A percentile compares a stretch with the other conserved stretches of the same genome.
phyloP scores from a whole-genome alignment of 139 green algal species.

The Chlorella sp. region DNA sequence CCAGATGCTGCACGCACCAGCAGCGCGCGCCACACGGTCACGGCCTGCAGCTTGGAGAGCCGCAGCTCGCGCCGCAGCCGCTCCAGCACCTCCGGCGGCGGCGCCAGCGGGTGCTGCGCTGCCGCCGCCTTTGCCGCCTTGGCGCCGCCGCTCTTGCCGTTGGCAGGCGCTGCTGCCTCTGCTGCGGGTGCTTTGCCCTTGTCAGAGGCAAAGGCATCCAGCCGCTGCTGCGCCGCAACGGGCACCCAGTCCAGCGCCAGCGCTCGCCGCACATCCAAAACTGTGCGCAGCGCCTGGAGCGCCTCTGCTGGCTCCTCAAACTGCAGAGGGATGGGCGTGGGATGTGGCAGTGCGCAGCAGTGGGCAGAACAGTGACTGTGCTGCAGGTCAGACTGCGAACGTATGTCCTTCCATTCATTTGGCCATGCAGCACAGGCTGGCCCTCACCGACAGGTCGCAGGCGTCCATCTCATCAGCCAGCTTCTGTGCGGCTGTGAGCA shows the following conservation, averaged over 20 bases:
- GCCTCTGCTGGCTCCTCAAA: slow-evolving; percentile 89
- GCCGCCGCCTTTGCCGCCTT: not conserved
- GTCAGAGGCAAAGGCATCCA: slow-evolving; percentile 12
- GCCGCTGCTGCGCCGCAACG: slow-evolving; percentile 33
- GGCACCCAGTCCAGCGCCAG: slow-evolving; percentile 47
- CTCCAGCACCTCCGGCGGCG: not conserved
- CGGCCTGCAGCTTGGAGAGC: slow-evolving; percentile 40
- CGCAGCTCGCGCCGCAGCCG: slow-evolving; percentile 38
- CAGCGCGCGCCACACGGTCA: slow-evolving; percentile 2
- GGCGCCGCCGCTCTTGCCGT: not conserved
- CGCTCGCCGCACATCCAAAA: slow-evolving; percentile 72
- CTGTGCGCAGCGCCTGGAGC: slow-evolving; percentile 76
- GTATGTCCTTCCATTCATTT: no score
- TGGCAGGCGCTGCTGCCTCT: not conserved
- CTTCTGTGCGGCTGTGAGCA: slow-evolving; percentile 73
- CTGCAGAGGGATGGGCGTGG: slow-evolving; percentile 34
- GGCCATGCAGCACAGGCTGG: not conserved
- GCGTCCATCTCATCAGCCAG: slow-evolving; percentile 55
- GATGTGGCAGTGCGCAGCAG: no score
- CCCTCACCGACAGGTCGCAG: slow-evolving; percentile 79
- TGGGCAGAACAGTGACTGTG: no score
- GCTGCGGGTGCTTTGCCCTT: not conserved
- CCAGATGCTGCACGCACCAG: not conserved
- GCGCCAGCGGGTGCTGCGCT: slow-evolving; percentile 30
- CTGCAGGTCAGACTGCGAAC: not conserved